phyloP scores from a whole-genome alignment of 768 basidiomycete genomes.

The Tubosaeta sp. region DNA sequence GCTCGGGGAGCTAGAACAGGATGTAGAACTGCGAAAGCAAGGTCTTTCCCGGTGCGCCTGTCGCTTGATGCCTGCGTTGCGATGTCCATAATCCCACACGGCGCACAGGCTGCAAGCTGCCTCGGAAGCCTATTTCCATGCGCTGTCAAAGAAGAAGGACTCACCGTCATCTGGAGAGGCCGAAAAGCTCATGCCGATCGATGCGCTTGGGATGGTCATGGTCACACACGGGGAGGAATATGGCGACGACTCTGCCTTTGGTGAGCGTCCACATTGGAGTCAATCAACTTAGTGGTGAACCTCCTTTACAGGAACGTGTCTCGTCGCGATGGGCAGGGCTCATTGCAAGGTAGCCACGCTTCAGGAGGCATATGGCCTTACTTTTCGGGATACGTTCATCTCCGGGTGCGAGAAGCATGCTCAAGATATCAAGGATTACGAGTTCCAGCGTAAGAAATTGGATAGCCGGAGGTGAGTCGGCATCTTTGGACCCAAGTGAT shows the following conservation, averaged over 20 bases:
- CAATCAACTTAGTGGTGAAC: background rate
- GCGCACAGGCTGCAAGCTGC: conserved; percentile 59
- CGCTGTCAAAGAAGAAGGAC: conserved; percentile 72
- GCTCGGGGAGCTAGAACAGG: conserved; percentile 75
- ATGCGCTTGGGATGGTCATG: conserved; percentile 83
- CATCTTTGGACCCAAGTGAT: background rate
- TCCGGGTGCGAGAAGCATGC: conserved; percentile 58
- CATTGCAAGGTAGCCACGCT: conserved; percentile 82
- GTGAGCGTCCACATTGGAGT: conserved; percentile 30
- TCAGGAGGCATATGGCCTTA: conserved; percentile 75
- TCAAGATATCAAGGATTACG: conserved; percentile 82
- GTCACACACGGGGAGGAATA: conserved; percentile 80
- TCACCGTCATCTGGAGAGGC: conserved; percentile 54
- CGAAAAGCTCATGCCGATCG: conserved; percentile 72
- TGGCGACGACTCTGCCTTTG: conserved; percentile 70
- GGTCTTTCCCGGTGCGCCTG: conserved; percentile 66
- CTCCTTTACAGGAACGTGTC: conserved; percentile 51
- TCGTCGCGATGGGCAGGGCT: conserved; percentile 74
- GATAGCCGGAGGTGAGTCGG: conserved; percentile 70
- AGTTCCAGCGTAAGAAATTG: conserved; percentile 75
- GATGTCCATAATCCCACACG: background rate
- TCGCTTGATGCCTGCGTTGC: background rate
- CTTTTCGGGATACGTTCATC: conserved; percentile 71
- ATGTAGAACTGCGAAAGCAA: conserved; percentile 74
- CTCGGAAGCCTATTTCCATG: conserved; percentile 66